Percentiles rank a stretch among this genome's conserved stretches.
Evolutionary conservation across 1,284 basidiomycete genomes (phyloP).

Genomic region (Boletus semigastroideus): DNA sequence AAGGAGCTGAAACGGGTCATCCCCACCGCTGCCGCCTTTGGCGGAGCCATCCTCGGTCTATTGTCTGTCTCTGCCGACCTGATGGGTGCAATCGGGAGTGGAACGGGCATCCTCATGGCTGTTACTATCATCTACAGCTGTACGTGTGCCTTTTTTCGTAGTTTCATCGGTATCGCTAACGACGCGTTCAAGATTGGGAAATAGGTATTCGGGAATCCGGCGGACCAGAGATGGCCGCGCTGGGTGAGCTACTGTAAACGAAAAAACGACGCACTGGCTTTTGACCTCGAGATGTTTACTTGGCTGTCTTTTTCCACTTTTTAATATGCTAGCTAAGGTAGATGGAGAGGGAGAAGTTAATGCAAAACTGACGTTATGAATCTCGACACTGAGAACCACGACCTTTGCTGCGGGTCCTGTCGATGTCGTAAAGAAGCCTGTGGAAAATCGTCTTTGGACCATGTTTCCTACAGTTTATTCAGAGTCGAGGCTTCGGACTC

Average conservation of each 20-base stretch:
- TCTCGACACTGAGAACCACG: no score
- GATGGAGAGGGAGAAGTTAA: neutral
- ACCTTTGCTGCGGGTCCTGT: no score
- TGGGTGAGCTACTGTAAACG: constrained; percentile 59
- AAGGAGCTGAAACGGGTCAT: constrained; percentile 98
- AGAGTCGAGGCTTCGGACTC: no score
- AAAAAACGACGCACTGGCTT: constrained; percentile 7
- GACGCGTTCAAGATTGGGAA: constrained; percentile 27
- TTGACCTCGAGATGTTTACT: neutral
- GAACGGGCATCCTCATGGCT: constrained; percentile 97
- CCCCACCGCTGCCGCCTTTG: constrained; percentile 95
- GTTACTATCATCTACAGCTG: constrained; percentile 97
- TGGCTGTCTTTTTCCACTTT: neutral
- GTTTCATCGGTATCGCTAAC: neutral
- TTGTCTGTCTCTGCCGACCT: constrained; percentile 95
- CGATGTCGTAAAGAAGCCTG: no score
- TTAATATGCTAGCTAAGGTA: constrained; percentile 12
- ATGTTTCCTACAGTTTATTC: no score
- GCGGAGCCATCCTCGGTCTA: constrained; percentile 92
- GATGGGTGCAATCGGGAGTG: constrained; percentile 94
- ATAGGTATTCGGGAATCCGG: constrained; percentile 56
- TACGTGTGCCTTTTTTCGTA: constrained; percentile 22
- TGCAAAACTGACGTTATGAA: constrained; percentile 2
- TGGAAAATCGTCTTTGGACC: no score
- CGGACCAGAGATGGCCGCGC: constrained; percentile 72